Conservation (phyloP, 805 yeast genomes). For the Pichia californica region DNA sequence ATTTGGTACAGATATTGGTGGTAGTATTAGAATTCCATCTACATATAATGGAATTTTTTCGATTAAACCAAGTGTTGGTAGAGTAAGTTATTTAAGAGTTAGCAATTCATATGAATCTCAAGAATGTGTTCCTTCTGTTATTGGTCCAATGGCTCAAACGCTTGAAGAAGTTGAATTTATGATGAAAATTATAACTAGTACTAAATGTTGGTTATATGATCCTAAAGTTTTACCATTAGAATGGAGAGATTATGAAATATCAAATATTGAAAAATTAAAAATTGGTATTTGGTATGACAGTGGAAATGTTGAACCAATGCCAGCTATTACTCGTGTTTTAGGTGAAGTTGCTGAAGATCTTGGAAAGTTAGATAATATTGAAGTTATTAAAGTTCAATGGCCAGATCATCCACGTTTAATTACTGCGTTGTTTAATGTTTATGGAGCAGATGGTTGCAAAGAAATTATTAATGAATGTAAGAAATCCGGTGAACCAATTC, state of each 20-base stretch:
- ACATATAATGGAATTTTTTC: constrained; percentile 51
- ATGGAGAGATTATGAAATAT: constrained; percentile 31
- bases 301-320: constrained; percentile 39
- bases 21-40: constrained; percentile 51
- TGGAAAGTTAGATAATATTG: constrained; percentile 35
- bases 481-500: constrained; percentile 22
- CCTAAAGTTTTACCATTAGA: constrained; percentile 38
- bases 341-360: constrained; percentile 23
- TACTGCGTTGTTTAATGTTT: constrained; percentile 27
- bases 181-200: constrained; percentile 30
- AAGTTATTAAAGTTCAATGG: constrained; percentile 44
- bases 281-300: constrained; percentile 41
- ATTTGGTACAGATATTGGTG: constrained; percentile 58
- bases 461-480: constrained; percentile 18
- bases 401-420: constrained; percentile 29
- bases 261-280: constrained; percentile 30
- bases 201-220: constrained; percentile 46
- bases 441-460: constrained; percentile 38
- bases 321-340: constrained; percentile 45
- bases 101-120: constrained; percentile 41
- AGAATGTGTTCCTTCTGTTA: constrained; percentile 49
- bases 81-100: constrained; percentile 31
- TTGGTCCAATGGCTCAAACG: constrained; percentile 48
- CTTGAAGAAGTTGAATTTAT: constrained; percentile 45
- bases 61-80: constrained; percentile 41